phyloP scores from a whole-genome alignment of 176 grass and related monocot species.

The Typha latifolia region DNA sequence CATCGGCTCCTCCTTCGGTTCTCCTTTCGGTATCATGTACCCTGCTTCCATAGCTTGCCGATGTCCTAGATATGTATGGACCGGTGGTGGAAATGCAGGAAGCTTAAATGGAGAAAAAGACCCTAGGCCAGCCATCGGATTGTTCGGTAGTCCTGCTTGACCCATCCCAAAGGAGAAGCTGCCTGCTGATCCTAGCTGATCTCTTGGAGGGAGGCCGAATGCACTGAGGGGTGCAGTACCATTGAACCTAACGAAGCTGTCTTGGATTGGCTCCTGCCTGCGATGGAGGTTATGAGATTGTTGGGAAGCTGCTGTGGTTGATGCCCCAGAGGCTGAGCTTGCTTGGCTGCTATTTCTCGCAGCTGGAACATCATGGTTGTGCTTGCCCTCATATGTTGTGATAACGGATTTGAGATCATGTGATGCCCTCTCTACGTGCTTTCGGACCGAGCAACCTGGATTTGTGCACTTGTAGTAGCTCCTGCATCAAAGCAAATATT shows the following conservation, averaged over 20 bases:
- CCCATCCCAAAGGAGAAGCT: conserved; percentile 46
- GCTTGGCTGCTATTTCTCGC: conserved; percentile 68
- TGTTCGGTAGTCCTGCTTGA: conserved; percentile 24
- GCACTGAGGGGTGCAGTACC: conserved; percentile 17
- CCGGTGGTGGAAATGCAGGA: conserved; percentile 10
- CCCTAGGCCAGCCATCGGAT: conserved; percentile 24
- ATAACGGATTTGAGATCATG: conserved; percentile 98
- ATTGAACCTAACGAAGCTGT: conserved; percentile 4
- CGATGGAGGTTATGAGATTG: conserved; percentile 15
- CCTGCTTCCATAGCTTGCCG: conserved; percentile 16
- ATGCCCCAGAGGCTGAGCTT: background rate
- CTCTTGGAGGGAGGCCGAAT: conserved; percentile 22
- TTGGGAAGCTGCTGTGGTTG: conserved; percentile 11
- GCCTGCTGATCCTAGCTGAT: conserved; percentile 26
- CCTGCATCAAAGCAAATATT: conserved; percentile 30
- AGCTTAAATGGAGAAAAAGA: conserved; percentile 15
- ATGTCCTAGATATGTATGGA: conserved; percentile 18
- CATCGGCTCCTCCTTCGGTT: conserved; percentile 29
- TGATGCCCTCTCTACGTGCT: conserved; percentile 92
- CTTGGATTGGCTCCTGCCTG: conserved; percentile 14
- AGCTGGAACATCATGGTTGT: conserved; percentile 96
- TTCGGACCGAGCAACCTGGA: conserved; percentile 72
- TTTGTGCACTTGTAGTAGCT: conserved; percentile 99
- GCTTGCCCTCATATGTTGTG: conserved; percentile 87
- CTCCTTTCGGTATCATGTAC: conserved; percentile 32